Conservation (phyloP, 2,329 filamentous ascomycete genomes). For the Sphaerostilbella broomeana region DNA sequence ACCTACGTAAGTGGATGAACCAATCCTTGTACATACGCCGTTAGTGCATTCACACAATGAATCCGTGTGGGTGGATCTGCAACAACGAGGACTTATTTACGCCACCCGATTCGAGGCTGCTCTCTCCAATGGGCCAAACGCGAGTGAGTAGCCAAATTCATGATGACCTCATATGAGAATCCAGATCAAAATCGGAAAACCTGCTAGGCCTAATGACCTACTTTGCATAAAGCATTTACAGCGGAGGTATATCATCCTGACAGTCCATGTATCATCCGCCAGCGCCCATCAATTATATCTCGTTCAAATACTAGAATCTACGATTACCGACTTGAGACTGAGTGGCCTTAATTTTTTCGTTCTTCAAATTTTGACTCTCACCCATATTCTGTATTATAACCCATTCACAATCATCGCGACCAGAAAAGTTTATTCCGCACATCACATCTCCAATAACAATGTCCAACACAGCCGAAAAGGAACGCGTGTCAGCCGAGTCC, state of each 20-base stretch:
- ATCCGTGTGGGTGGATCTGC: too few species aligned
- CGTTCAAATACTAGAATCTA: too few species aligned
- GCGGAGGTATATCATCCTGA: constrained; percentile 19
- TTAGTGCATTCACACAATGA: too few species aligned
- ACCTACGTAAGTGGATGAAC: too few species aligned
- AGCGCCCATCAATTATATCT: too few species aligned
- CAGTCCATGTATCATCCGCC: background rate
- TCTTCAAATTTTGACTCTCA: constrained; percentile 9
- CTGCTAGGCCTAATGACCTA: too few species aligned
- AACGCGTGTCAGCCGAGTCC: constrained; percentile 6
- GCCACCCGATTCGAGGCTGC: too few species aligned
- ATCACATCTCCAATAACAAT: background rate
- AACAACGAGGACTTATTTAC: too few species aligned
- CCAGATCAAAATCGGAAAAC: constrained; percentile 18
- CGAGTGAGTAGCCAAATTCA: constrained; percentile 17
- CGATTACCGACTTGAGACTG: too few species aligned
- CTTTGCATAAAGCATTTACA: too few species aligned
- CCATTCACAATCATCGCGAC: background rate
- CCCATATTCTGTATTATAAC: background rate
- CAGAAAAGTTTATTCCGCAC: background rate
- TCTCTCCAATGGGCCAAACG: background rate
- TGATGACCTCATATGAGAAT: constrained; percentile 24
- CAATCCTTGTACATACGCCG: too few species aligned
- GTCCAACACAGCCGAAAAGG: constrained; percentile 10
- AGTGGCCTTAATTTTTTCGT: too few species aligned